Evolutionary conservation across 257 asterid genomes (phyloP), one percentile per base, ranked within the genome.

Genomic region (Solanum chiquidenum): DNA sequence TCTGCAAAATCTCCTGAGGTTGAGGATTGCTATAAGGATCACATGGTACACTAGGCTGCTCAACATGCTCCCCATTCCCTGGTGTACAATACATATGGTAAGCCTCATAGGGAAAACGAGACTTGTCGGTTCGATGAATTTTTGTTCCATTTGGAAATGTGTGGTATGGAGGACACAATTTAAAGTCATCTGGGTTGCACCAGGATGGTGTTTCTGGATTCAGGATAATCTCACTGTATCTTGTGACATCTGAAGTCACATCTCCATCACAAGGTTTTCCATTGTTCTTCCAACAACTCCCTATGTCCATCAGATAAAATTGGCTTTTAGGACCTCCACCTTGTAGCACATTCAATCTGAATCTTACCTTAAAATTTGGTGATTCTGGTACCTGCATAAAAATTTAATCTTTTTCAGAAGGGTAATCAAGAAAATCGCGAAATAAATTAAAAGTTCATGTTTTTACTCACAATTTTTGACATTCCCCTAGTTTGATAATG

Each of bases 221-320:
- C 66, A 95, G 87, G 69, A 96, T 93, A 97, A 96, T 95, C 86
- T 96, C 98, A 42, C 94, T 93, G 88, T 96, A 95, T n/a, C 98
- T 92, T 8, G 99, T 95, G 0, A 93, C 97, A 72, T 96, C 99
- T 44, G 98, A 89, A 27, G 94, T 94, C n/a, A 92, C 98, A 52
- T 96, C 88, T 0, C 99, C 99, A 31, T 95, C 89, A 31, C 99
- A 96, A 13, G 94, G 91, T 46, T 76, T 60, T 16, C 98, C 98
- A 7, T 93, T 93, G 97, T 96, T 96, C 92, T 96, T 96, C 99
- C 98, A 96, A 88, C 99, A 96, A 90, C 99, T 93, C 5, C 99
- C 98, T n/a, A 96, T 94, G 92, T 96, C 98, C 93, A 96, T 87
- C 14, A 95, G 85, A 92, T 96, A 96, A 87, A 96, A 95, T 85